These are phyloP conservation scores for Botrytis paeoniae DNA, from an alignment of 2,329 filamentous ascomycete genomes.

Conservation along the genomic window DNA sequence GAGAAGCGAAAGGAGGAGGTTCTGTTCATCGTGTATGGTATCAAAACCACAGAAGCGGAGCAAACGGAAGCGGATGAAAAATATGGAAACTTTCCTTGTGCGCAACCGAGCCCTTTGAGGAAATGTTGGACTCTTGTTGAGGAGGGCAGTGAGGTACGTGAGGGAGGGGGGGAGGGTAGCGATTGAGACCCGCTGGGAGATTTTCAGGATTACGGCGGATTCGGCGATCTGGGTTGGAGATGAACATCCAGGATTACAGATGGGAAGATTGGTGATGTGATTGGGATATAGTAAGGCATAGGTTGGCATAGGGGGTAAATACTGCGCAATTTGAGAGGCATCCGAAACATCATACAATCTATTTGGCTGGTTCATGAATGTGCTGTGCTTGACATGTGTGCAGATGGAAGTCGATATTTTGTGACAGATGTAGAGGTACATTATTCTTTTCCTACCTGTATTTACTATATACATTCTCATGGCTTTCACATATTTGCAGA, in stretches of 20 bases:
- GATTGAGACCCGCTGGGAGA: neutral
- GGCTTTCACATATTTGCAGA: too few relatives aligned
- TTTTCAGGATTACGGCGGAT: too few relatives aligned
- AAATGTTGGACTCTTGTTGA: slow-evolving; percentile 5
- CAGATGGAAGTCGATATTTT: too few relatives aligned
- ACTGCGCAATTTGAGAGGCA: neutral
- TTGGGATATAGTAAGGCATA: neutral
- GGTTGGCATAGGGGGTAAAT: neutral
- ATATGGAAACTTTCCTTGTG: neutral
- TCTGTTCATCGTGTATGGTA: neutral
- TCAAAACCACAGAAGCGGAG: neutral
- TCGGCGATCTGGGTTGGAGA: neutral
- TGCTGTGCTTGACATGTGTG: neutral
- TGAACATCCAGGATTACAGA: rapidly evolving
- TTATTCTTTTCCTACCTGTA: rapidly evolving
- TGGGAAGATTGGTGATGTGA: neutral
- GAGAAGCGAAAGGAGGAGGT: neutral
- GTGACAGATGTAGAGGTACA: too few relatives aligned
- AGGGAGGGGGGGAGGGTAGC: neutral
- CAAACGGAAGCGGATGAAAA: neutral
- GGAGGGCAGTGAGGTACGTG: too few relatives aligned
- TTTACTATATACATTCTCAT: too few relatives aligned
- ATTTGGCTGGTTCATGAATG: neutral
- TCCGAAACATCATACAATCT: neutral
- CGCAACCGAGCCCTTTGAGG: slow-evolving; percentile 1